A percentile compares a stretch with the other conserved stretches of the same genome.
Conservation (phyloP, 139 green algal genomes). For the Dunaliella sp. region DNA sequence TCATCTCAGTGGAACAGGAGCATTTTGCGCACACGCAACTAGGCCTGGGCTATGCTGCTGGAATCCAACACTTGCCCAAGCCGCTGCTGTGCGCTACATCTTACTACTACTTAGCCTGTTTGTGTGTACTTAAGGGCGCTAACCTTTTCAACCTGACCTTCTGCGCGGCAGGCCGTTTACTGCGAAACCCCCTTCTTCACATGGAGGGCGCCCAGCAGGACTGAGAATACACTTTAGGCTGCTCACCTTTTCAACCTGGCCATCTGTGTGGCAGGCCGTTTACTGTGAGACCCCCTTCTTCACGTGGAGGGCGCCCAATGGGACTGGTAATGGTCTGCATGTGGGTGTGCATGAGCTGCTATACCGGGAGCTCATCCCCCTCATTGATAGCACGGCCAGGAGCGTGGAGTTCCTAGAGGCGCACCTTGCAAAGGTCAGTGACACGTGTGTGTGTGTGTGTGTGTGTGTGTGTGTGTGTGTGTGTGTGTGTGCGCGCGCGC, state of each 20-base stretch:
- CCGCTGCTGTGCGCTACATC: too few relatives aligned
- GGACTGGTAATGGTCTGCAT: conserved; percentile 30
- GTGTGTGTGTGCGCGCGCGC: neutral
- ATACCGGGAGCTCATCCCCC: conserved; percentile 41
- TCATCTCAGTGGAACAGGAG: too few relatives aligned
- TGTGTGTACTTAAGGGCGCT: too few relatives aligned
- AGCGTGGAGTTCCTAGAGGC: conserved; percentile 35
- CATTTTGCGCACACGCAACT: too few relatives aligned
- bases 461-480: neutral
- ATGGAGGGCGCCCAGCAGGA: neutral
- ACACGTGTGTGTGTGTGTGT: neutral
- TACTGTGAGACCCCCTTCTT: conserved; percentile 39
- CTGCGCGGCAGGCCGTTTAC: conserved; percentile 18
- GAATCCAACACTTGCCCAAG: too few relatives aligned
- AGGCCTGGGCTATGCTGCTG: too few relatives aligned
- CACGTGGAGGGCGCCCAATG: conserved; percentile 43
- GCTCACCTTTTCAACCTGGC: too few relatives aligned
- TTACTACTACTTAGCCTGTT: too few relatives aligned
- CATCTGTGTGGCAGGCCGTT: neutral
- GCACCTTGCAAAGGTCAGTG: conserved; percentile 35
- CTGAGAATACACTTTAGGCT: too few relatives aligned
- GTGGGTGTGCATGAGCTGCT: conserved; percentile 37
- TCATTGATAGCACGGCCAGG: conserved; percentile 34
- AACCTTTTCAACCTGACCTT: too few relatives aligned
- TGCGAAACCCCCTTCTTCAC: conserved; percentile 17